Evolutionary conservation across 140 eudicot genomes (phyloP).

Genomic region (Stevia rebaudiana): DNA sequence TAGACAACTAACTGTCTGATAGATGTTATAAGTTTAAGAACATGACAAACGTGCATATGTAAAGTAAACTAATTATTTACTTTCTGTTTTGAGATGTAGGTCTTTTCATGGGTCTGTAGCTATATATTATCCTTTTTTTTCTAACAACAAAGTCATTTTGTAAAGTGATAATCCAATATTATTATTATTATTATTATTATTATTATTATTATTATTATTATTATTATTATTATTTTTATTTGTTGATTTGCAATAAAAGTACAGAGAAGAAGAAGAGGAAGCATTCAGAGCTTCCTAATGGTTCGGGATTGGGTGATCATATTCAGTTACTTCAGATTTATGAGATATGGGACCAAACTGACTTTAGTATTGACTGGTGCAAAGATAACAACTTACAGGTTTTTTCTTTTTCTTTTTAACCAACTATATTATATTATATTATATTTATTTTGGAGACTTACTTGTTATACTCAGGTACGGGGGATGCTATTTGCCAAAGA

Average conservation of each 20-base stretch:
- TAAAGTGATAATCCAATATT: neutral
- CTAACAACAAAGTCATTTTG: neutral
- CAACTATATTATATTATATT: neutral
- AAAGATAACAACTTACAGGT: slow-evolving; percentile 88
- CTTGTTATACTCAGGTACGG: slow-evolving; percentile 54
- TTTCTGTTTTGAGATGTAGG: neutral
- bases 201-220: no score
- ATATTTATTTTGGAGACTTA: no score
- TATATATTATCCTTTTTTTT: neutral
- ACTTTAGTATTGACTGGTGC: slow-evolving; percentile 74
- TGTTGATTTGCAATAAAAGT: slow-evolving; percentile 44
- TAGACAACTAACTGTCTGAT: neutral
- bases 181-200: no score
- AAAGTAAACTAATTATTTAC: no score
- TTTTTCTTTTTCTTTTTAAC: neutral
- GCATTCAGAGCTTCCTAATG: slow-evolving; percentile 75
- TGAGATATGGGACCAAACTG: slow-evolving; percentile 79
- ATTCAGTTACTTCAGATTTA: slow-evolving; percentile 84
- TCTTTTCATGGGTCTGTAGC: neutral
- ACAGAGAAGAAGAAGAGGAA: slow-evolving; percentile 84
- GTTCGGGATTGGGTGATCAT: slow-evolving; percentile 93
- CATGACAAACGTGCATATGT: neutral
- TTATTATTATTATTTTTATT: no score
- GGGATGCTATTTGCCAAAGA: slow-evolving; percentile 92
- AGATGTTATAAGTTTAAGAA: neutral